Evolutionary conservation across 2,329 filamentous ascomycete species (phyloP).

Genomic region (Cucurbitaria berberidis): DNA sequence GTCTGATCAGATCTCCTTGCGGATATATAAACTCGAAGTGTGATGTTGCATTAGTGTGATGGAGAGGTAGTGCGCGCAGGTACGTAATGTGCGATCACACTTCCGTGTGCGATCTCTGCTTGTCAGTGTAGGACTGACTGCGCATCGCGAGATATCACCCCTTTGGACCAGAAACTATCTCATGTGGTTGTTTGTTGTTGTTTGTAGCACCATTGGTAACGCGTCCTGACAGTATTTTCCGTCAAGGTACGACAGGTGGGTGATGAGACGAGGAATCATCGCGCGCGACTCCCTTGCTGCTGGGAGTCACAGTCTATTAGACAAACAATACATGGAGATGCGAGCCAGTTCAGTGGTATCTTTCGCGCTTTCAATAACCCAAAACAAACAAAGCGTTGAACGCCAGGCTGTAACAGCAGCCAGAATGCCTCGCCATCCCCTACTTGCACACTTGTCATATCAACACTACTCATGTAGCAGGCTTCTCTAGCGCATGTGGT

Average conservation of each 20-base stretch:
- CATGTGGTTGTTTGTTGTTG: constrained; percentile 10
- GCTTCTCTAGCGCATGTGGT: constrained; percentile 33
- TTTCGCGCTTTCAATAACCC: constrained; percentile 16
- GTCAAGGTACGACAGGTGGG: constrained; percentile 6
- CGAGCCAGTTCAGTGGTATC: constrained; percentile 31
- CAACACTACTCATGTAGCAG: constrained; percentile 24
- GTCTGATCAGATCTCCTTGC: neutral
- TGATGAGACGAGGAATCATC: constrained; percentile 4
- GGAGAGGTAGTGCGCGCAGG: neutral
- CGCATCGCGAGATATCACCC: neutral
- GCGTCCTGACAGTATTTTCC: constrained; percentile 16
- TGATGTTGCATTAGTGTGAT: constrained; percentile 8
- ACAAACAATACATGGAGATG: constrained; percentile 29
- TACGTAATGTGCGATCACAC: neutral
- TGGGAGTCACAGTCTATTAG: constrained; percentile 18
- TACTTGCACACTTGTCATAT: neutral
- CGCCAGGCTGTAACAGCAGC: constrained; percentile 1
- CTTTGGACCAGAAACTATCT: neutral
- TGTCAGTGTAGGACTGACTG: neutral
- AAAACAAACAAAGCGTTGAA: constrained; percentile 17
- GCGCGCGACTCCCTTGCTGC: constrained; percentile 22
- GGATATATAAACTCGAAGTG: neutral
- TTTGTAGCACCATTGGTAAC: constrained; percentile 20
- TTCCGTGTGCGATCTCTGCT: neutral
- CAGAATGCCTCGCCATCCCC: neutral